Evolutionary conservation across 257 asterid species (phyloP), one percentile per base, ranked within the genome.

Genomic region (Ligustrum vulgare): DNA sequence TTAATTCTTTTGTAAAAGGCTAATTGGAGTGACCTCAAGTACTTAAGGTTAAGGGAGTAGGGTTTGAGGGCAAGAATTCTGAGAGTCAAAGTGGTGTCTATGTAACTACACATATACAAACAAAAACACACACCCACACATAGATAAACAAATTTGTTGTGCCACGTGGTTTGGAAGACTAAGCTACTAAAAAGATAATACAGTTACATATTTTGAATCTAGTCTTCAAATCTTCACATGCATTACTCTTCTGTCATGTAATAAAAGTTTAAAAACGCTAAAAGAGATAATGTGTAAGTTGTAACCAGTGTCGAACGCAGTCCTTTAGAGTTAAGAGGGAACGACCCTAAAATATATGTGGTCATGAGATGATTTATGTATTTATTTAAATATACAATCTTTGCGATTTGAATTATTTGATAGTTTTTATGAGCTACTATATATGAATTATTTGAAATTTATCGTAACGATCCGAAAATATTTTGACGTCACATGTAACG

Each of bases 61-160:
- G 82, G 80, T 79, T 76, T 81, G 84, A 66, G 70, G 56, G 71
- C 47, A 62, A 47, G 76, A 70, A 47, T 74, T 45, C 15, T 49
- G 58, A 11, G 47, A 39, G 47, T 39, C 13, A 49, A 67, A 23
- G 49, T 41, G 33, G 34, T 8, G 34, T 9, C 47, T 41, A 10
- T 41, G 11, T 7, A 8, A 9, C 28, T 22, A 22, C 25, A 60
- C 12, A 60, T 23, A 60, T 10, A 60, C 11, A 23, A 9, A 22
- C 11, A 58, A 2, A 36, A 6, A 36, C 4, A 41, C 47, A 41
- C 18, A 60, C 47, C 10, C 18, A 60, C 66, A 71, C 65, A 80
- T 54, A 71, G 80, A 80, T 34, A 33, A 60, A 69, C 34, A 35
- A 62, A 1, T 13, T 22, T 16, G 13, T 9, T 18, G 1, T 10